A percentile compares a stretch with the other conserved stretches of the same genome.
phyloP scores from a whole-genome alignment of 2,329 filamentous ascomycete species.

The Cladophialophora immunda region DNA sequence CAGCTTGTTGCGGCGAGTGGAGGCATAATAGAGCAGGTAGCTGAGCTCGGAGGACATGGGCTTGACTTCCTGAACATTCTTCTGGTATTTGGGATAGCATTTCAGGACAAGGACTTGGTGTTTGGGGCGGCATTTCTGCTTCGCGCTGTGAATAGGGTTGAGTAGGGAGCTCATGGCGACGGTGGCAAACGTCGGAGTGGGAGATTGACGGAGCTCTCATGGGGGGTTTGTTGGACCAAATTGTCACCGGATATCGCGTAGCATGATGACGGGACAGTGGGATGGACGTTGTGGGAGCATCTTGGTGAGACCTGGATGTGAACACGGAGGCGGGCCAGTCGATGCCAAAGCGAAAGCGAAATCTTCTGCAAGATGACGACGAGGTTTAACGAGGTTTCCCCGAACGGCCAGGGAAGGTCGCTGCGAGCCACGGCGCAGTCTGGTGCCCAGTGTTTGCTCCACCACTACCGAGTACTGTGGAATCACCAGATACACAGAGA shows the following conservation, averaged over 20 bases:
- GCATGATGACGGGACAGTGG: constrained; percentile 9
- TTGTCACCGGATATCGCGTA: constrained; percentile 13
- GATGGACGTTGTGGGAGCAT: constrained; percentile 13
- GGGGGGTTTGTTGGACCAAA: background rate
- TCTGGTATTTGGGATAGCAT: constrained; percentile 93
- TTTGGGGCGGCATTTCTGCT: constrained; percentile 79
- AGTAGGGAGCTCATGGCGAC: constrained; percentile 39
- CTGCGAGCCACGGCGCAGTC: background rate
- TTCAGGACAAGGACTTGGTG: constrained; percentile 96
- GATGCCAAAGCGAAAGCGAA: constrained; percentile 6
- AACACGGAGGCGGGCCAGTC: background rate
- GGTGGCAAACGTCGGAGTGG: constrained; percentile 15
- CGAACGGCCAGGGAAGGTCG: background rate
- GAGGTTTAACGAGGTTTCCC: constrained; percentile 4
- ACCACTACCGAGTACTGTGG: background rate
- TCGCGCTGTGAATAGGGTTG: constrained; percentile 62
- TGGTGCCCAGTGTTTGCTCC: background rate
- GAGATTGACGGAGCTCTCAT: constrained; percentile 28
- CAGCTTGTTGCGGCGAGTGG: constrained; percentile 91
- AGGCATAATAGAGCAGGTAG: constrained; percentile 96
- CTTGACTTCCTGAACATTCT: constrained; percentile 90
- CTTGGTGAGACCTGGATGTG: constrained; percentile 18
- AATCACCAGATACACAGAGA: background rate
- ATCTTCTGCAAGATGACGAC: constrained; percentile 24
- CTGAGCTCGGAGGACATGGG: constrained; percentile 96